Conservation (phyloP, 2,329 filamentous ascomycete species). For the Balansia obtecta region DNA sequence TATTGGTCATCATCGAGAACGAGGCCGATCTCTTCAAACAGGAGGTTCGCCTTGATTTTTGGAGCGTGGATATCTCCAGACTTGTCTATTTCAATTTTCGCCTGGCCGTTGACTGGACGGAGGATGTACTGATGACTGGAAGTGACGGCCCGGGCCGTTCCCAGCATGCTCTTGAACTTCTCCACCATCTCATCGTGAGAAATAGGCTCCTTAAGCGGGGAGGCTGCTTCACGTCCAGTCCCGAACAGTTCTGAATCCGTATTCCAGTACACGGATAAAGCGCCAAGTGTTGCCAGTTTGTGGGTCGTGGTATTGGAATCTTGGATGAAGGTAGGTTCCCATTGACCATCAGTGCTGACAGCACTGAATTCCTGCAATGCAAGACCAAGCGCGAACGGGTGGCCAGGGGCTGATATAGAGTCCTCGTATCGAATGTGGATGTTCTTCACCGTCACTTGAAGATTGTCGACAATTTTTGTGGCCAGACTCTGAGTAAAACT, state of each 20-base stretch:
- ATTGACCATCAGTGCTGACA: constrained; percentile 86
- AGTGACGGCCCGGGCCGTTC: constrained; percentile 48
- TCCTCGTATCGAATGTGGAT: constrained; percentile 98
- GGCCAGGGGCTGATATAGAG: constrained; percentile 84
- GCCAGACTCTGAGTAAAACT: constrained; percentile 92
- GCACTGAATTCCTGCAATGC: constrained; percentile 96
- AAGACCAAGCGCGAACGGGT: constrained; percentile 86
- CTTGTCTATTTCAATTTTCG: constrained; percentile 91
- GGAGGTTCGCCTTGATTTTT: constrained; percentile 77
- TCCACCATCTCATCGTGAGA: constrained; percentile 66
- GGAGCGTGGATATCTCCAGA: constrained; percentile 67
- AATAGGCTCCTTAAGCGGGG: constrained; percentile 38
- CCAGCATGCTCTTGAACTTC: constrained; percentile 69
- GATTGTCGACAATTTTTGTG: constrained; percentile 95
- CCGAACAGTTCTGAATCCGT: constrained; percentile 80
- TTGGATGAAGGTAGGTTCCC: constrained; percentile 93
- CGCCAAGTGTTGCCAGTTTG: constrained; percentile 84
- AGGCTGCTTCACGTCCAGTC: constrained; percentile 56
- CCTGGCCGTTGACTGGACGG: constrained; percentile 88
- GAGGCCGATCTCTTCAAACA: constrained; percentile 96
- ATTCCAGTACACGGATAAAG: constrained; percentile 94
- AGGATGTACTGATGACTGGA: constrained; percentile 79
- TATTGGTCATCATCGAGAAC: constrained; percentile 98
- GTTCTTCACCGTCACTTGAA: constrained; percentile 96
- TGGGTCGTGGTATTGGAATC: constrained; percentile 72